phyloP scores from a whole-genome alignment of 805 yeast species.

The Cyberlindnera mycetangii region DNA sequence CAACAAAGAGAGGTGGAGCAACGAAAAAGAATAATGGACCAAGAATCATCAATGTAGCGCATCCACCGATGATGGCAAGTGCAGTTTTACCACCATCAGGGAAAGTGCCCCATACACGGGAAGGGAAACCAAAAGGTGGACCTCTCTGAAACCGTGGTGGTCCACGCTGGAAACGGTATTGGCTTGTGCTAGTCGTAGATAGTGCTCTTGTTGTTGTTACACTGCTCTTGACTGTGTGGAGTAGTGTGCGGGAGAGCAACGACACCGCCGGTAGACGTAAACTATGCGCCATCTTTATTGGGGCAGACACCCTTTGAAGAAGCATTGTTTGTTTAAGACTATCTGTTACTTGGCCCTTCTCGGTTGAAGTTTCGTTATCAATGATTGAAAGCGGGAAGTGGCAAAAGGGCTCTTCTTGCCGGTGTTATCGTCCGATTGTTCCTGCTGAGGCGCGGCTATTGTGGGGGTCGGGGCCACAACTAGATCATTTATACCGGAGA shows the following conservation, averaged over 20 bases:
- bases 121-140: slow-evolving; percentile 4
- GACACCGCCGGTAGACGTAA: background rate
- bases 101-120: slow-evolving; percentile 2
- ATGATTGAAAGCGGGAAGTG: background rate
- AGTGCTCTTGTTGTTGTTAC: background rate
- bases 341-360: background rate
- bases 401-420: too few species aligned
- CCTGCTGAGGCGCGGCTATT: background rate
- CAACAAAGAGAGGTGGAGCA: slow-evolving; percentile 24
- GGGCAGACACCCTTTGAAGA: background rate
- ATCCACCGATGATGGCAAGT: slow-evolving; percentile 12
- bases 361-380: too few species aligned
- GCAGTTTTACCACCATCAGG: slow-evolving; percentile 15
- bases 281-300: background rate
- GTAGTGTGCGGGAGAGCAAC: background rate
- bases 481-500: too few species aligned
- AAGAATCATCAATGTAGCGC: slow-evolving; percentile 15
- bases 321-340: background rate
- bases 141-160: slow-evolving; percentile 7
- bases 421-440: too few species aligned
- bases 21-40: slow-evolving; percentile 25
- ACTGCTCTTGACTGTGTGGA: background rate
- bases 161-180: background rate
- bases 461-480: background rate
- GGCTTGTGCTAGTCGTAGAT: background rate